Percentiles rank a stretch among this genome's conserved stretches.
Conservation (phyloP, 2,329 filamentous ascomycete species). For the Cladophialophora immunda region DNA sequence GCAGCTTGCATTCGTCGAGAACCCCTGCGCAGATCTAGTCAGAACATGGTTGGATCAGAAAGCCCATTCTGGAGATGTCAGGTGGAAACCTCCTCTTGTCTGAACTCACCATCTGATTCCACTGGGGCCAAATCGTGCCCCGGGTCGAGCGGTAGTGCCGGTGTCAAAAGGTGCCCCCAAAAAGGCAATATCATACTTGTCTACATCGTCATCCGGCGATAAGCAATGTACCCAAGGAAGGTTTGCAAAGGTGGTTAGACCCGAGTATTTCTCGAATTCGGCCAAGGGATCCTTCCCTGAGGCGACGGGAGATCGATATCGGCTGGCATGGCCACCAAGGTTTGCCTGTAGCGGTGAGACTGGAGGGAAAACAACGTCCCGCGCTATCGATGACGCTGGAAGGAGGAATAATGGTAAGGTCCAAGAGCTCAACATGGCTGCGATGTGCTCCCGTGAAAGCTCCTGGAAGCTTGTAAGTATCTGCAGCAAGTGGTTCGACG, state of each 20-base stretch:
- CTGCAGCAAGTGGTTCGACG: not conserved
- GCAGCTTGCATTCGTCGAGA: slow-evolving; percentile 57
- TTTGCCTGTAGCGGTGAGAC: slow-evolving; percentile 39
- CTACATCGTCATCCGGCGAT: slow-evolving; percentile 38
- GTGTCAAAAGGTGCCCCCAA: slow-evolving; percentile 63
- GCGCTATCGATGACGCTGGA: slow-evolving; percentile 20
- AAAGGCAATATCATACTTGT: slow-evolving; percentile 53
- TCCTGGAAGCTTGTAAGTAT: slow-evolving; percentile 1
- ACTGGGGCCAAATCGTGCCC: slow-evolving; percentile 61
- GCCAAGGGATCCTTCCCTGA: slow-evolving; percentile 52
- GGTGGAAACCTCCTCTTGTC: not conserved
- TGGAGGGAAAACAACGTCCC: slow-evolving; percentile 45
- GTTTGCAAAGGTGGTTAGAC: slow-evolving; percentile 46
- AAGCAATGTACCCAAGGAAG: slow-evolving; percentile 47
- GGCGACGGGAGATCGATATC: slow-evolving; percentile 32
- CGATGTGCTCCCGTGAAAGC: not conserved
- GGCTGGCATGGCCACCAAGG: slow-evolving; percentile 8
- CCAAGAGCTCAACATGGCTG: slow-evolving; percentile 20
- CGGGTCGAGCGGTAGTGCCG: slow-evolving; percentile 61
- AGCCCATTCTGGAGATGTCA: not conserved
- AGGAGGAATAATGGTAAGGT: slow-evolving; percentile 17
- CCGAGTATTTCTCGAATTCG: slow-evolving; percentile 52
- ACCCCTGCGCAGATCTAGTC: slow-evolving; percentile 43
- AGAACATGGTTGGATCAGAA: not conserved
- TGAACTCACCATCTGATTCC: slow-evolving; percentile 55